A percentile compares a stretch with the other conserved stretches of the same genome.
Conservation (phyloP, 1,284 basidiomycete genomes). For the Moesziomyces antarcticus region DNA sequence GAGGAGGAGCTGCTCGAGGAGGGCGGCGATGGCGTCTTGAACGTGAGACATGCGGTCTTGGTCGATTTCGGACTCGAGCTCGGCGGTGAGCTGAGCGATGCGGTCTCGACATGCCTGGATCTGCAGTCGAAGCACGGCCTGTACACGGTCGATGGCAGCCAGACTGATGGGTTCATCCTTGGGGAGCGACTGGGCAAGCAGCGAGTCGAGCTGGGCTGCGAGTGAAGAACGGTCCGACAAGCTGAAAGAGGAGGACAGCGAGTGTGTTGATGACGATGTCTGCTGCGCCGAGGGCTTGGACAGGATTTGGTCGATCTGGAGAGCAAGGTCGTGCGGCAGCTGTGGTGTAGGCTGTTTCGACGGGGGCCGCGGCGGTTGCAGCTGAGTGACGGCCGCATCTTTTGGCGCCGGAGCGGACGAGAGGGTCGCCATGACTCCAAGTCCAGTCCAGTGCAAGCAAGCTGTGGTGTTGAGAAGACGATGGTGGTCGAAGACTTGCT, state of each 20-base stretch:
- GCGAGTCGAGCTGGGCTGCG: slow-evolving; percentile 29
- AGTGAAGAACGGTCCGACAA: slow-evolving; percentile 28
- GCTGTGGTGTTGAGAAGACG: too few species aligned
- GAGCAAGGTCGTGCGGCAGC: slow-evolving; percentile 26
- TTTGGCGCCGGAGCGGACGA: slow-evolving; percentile 9
- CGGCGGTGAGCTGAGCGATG: slow-evolving; percentile 23
- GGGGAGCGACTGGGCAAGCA: slow-evolving; percentile 16
- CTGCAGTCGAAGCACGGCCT: slow-evolving; percentile 31
- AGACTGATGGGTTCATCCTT: slow-evolving; percentile 30
- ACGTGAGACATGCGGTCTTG: slow-evolving; percentile 44
- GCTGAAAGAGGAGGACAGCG: slow-evolving; percentile 1
- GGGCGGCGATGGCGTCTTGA: slow-evolving; percentile 57
- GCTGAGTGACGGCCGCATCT: slow-evolving; percentile 1
- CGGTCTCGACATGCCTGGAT: slow-evolving; percentile 25
- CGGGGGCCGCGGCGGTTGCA: slow-evolving; percentile 14
- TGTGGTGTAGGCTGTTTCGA: slow-evolving; percentile 10
- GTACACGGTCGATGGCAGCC: slow-evolving; percentile 32
- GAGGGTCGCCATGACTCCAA: slow-evolving; percentile 16
- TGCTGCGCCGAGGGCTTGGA: slow-evolving; percentile 9
- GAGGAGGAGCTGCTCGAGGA: slow-evolving; percentile 89
- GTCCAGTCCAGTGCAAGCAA: too few species aligned
- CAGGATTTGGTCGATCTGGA: slow-evolving; percentile 38
- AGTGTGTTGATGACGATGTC: slow-evolving; percentile 1
- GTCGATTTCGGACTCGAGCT: slow-evolving; percentile 45
- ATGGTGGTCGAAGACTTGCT: background rate